These are phyloP conservation scores for Hypoxylon cercidicola DNA, from an alignment of 495 filamentous ascomycete genomes.

Conservation along the genomic window DNA sequence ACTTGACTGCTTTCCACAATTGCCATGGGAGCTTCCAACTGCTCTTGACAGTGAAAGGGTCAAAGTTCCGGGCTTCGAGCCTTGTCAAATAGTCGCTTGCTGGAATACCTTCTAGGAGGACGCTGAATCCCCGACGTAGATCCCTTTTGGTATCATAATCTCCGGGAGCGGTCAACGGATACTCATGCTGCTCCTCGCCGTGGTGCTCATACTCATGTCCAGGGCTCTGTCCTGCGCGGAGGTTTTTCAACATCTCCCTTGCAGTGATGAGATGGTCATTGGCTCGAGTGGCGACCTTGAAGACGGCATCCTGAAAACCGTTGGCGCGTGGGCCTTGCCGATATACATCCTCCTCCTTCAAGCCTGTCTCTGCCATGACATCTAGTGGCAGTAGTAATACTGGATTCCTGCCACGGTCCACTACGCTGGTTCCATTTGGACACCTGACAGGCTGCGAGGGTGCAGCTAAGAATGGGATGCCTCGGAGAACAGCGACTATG, in stretches of 20 bases:
- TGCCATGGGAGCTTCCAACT: conserved; percentile 93
- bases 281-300: conserved; percentile 88
- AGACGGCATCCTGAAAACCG: conserved; percentile 88
- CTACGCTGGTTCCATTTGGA: conserved; percentile 49
- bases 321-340: conserved; percentile 78
- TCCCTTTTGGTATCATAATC: conserved; percentile 54
- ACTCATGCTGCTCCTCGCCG: conserved; percentile 78
- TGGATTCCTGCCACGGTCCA: conserved; percentile 51
- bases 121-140: conserved; percentile 75
- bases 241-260: conserved; percentile 85
- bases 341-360: conserved; percentile 90
- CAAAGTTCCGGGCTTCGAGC: conserved; percentile 83
- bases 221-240: conserved; percentile 74
- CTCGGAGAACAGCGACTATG: conserved; percentile 83
- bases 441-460: conserved; percentile 66
- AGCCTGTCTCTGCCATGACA: conserved; percentile 81
- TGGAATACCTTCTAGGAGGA: conserved; percentile 81
- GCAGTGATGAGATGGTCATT: conserved; percentile 96
- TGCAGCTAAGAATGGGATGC: conserved; percentile 85
- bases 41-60: conserved; percentile 72
- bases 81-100: conserved; percentile 80
- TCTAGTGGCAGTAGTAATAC: conserved; percentile 80
- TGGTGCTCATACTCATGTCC: conserved; percentile 90
- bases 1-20: conserved; percentile 75
- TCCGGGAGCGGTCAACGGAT: conserved; percentile 50